Evolutionary conservation across 495 filamentous ascomycete species (phyloP).

Genomic region (Amorphotheca resinae): DNA sequence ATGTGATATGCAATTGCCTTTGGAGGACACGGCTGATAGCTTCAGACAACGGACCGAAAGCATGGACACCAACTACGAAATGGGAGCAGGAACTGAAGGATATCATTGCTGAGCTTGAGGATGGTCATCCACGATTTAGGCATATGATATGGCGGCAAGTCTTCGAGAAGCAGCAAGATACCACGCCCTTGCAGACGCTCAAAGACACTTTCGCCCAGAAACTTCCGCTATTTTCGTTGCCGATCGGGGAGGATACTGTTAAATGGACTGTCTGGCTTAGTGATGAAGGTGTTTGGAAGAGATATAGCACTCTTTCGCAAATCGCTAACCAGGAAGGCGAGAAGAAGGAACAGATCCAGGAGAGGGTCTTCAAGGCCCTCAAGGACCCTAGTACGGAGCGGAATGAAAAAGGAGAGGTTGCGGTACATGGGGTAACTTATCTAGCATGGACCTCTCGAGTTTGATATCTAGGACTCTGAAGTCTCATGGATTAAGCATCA

Average conservation of each 20-base stretch:
- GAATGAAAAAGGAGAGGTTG: conserved; percentile 41
- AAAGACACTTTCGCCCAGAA: conserved; percentile 22
- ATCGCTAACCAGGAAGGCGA: conserved; percentile 40
- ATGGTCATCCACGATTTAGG: conserved; percentile 44
- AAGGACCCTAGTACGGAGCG: conserved; percentile 23
- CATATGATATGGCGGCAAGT: conserved; percentile 38
- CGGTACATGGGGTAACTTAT: conserved; percentile 41
- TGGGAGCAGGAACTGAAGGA: conserved; percentile 46
- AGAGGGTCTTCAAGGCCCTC: conserved; percentile 31
- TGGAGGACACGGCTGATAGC: neutral
- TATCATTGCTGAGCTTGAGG: conserved; percentile 34
- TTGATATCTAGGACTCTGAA: neutral
- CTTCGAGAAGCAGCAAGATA: conserved; percentile 37
- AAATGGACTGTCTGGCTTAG: conserved; percentile 35
- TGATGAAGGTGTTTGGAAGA: conserved; percentile 41
- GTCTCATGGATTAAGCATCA: neutral
- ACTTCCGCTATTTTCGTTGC: conserved; percentile 37
- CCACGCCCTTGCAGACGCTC: conserved; percentile 29
- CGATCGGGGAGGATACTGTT: conserved; percentile 28
- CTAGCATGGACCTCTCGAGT: conserved; percentile 36
- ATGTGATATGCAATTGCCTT: conserved; percentile 9
- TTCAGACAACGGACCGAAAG: conserved; percentile 33
- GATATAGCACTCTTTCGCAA: conserved; percentile 43
- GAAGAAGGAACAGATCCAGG: conserved; percentile 33
- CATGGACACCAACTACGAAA: conserved; percentile 29